Base-by-base conservation (phyloP, 1,284 basidiomycete genomes). In the Ganoderma lucidum region DNA sequence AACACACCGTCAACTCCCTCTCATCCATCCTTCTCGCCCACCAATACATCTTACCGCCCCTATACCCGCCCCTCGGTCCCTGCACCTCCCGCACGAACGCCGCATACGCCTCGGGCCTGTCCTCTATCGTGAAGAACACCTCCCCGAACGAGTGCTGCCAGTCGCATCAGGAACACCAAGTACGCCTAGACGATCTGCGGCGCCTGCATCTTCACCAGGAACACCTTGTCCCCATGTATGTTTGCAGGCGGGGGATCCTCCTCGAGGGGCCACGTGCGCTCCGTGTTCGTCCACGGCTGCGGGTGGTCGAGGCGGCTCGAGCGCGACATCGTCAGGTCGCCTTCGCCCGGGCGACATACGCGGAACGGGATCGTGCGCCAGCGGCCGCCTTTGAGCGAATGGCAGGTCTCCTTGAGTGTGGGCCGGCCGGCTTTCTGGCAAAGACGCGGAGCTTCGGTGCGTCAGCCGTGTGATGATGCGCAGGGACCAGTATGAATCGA, bases 131-230 rank as follows among this genome's bases (percentile, higher is more conserved):
- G 75, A 82, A 77, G 65, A 79, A 75, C 19, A 78, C 75, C 53
- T 80, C 53, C 84, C 81, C 42, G 80, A 81, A 58, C 80, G 76
- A 51, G 48, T 51, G 48, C 72, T 81, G 63, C n/a, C 81, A 76
- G 69, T 85, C 84, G 67, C 17, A 86, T 74, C 68, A 83, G 68
- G 48, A 51, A 51, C 48, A 23, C 48, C 8, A 23, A 23, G 23
- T 69, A 84, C 78, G 44, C 35, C 44, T 15, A 41, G 59, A 6
- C 44, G 45, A 32, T 61, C 51, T 55, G 53, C 55, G 44, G 62
- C 55, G 28, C 42, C 48, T 86, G 83, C 42, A 85, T 76, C 70
- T 85, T 86, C 70, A 84, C 75, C n/a, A 85, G 75, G 75, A 85
- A 85, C 1, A 76, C 71, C 39, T 78, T 79, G 14, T 80, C 75